These are phyloP conservation scores for Cairneyella variabilis DNA, from an alignment of 495 filamentous ascomycete genomes.

Conservation along the genomic window DNA sequence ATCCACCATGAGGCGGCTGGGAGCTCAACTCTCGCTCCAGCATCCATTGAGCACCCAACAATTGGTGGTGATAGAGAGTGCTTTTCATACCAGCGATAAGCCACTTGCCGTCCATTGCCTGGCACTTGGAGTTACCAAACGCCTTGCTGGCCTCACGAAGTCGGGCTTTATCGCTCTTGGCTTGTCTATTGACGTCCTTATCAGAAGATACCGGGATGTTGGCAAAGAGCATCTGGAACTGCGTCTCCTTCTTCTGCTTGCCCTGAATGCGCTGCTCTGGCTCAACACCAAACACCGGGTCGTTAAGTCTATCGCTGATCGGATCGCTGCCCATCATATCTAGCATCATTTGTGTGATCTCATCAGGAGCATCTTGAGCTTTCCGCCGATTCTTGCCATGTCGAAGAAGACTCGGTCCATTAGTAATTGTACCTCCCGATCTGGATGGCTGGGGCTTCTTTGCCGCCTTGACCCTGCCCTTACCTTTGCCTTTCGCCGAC, in stretches of 20 bases:
- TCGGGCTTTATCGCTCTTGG: conserved; percentile 14
- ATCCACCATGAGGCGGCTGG: conserved; percentile 43
- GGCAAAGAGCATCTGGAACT: conserved; percentile 16
- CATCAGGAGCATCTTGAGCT: conserved; percentile 3
- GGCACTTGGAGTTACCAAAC: conserved; percentile 34
- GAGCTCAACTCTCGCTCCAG: conserved; percentile 43
- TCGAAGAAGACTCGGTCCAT: neutral
- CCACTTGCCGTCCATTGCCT: conserved; percentile 40
- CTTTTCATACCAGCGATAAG: conserved; percentile 43
- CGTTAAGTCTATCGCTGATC: conserved; percentile 14
- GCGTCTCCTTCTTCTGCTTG: conserved; percentile 6
- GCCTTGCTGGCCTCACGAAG: conserved; percentile 34
- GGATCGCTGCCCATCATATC: conserved; percentile 14
- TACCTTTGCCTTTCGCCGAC: neutral
- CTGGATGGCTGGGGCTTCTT: conserved; percentile 2
- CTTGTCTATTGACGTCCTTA: neutral
- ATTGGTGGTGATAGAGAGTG: conserved; percentile 47
- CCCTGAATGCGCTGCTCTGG: conserved; percentile 11
- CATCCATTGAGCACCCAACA: conserved; percentile 57
- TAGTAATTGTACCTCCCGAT: neutral
- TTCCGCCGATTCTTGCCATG: neutral
- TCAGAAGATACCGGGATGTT: conserved; percentile 16
- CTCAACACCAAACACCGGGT: conserved; percentile 13
- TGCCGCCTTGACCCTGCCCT: conserved; percentile 1
- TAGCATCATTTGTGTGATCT: conserved; percentile 11